Conservation (phyloP, 352 stramenopile genomes). For the Phytophthora capsici region DNA sequence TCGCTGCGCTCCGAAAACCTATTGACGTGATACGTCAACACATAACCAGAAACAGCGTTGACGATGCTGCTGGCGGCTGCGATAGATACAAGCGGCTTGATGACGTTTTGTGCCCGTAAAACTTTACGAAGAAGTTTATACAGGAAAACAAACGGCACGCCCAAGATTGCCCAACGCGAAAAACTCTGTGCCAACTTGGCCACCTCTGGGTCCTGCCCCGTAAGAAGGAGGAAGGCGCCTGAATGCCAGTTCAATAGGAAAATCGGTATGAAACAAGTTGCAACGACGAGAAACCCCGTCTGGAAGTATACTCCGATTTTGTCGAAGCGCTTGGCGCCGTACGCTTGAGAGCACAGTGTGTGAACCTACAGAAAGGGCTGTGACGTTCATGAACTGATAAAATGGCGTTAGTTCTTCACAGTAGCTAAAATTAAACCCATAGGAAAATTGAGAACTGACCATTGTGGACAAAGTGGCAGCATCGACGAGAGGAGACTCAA, state of each 20-base stretch:
- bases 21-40: constrained; percentile 72
- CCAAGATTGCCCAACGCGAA: constrained; percentile 56
- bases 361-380: constrained; percentile 70
- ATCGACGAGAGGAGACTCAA: constrained; percentile 62
- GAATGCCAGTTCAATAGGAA: constrained; percentile 70
- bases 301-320: constrained; percentile 88
- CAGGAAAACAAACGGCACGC: constrained; percentile 73
- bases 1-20: no score
- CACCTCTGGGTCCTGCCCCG: constrained; percentile 55
- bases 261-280: constrained; percentile 48
- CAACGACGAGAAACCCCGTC: constrained; percentile 62
- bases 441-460: constrained; percentile 36
- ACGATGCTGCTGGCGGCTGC: constrained; percentile 61
- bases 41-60: constrained; percentile 67
- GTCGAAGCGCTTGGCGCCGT: constrained; percentile 55
- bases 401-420: neutral
- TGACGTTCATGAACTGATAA: constrained; percentile 72
- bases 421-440: neutral
- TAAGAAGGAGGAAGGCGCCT: constrained; percentile 42
- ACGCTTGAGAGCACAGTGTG: constrained; percentile 75
- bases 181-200: constrained; percentile 62
- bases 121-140: constrained; percentile 85
- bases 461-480: constrained; percentile 73
- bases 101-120: constrained; percentile 76
- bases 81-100: constrained; percentile 69